Conservation (phyloP, 2,329 filamentous ascomycete species). For the Aspergillus candidus region DNA sequence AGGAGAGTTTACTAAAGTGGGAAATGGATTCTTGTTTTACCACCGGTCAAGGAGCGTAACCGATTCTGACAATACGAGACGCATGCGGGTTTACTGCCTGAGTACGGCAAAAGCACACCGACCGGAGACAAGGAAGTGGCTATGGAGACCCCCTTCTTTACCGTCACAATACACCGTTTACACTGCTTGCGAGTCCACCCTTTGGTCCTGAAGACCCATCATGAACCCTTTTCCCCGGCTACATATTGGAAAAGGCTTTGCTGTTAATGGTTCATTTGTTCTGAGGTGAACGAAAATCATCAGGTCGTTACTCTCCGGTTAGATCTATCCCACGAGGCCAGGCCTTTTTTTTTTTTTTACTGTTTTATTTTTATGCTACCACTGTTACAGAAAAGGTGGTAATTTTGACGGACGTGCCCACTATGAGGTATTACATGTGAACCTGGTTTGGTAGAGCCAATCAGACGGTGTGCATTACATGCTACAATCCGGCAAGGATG, state of each 20-base stretch:
- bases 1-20: constrained; percentile 28
- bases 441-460: too few species aligned
- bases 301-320: too few species aligned
- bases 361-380: background rate
- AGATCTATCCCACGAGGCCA: too few species aligned
- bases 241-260: background rate
- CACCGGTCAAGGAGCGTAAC: constrained; percentile 36
- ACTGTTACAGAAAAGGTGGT: background rate
- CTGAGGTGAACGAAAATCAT: too few species aligned
- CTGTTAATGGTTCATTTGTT: background rate
- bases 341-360: too few species aligned
- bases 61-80: constrained; percentile 32
- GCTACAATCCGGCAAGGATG: too few species aligned
- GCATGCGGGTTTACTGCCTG: constrained; percentile 16
- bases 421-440: too few species aligned
- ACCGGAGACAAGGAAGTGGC: constrained; percentile 27
- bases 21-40: constrained; percentile 25
- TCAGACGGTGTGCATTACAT: too few species aligned
- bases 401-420: too few species aligned
- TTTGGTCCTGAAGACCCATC: background rate
- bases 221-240: too few species aligned
- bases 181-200: background rate
- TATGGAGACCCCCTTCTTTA: constrained; percentile 12
- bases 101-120: constrained; percentile 14
- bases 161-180: background rate